These are phyloP conservation scores for Lepiota venenata DNA, from an alignment of 768 basidiomycete species.

Conservation along the genomic window DNA sequence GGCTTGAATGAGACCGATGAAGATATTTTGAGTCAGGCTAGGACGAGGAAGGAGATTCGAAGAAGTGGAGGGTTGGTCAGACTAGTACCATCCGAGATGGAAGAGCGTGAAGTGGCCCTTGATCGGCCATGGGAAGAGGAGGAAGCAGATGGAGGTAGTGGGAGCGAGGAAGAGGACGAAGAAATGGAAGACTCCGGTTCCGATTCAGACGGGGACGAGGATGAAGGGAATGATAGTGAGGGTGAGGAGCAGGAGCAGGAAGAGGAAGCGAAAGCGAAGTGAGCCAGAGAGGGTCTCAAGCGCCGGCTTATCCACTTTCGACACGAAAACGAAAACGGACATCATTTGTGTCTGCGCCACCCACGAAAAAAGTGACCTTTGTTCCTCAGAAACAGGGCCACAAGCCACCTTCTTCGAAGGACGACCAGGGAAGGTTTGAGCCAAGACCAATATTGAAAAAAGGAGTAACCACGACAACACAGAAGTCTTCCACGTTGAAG, in stretches of 20 bases:
- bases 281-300: slow-evolving; percentile 26
- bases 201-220: slow-evolving; percentile 26
- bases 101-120: slow-evolving; percentile 34
- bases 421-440: slow-evolving; percentile 15
- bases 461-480: slow-evolving; percentile 1
- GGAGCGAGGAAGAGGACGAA: slow-evolving; percentile 21
- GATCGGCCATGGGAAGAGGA: slow-evolving; percentile 42
- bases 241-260: no score
- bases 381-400: slow-evolving; percentile 20
- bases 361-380: slow-evolving; percentile 56
- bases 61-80: slow-evolving; percentile 59
- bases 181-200: slow-evolving; percentile 19
- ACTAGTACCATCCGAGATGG: slow-evolving; percentile 31
- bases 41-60: slow-evolving; percentile 66
- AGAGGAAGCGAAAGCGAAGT: slow-evolving; percentile 22
- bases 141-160: slow-evolving; percentile 27
- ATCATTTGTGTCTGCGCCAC: slow-evolving; percentile 21
- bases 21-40: slow-evolving; percentile 42
- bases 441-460: slow-evolving; percentile 13
- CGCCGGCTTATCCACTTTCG: slow-evolving; percentile 17
- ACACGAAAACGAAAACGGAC: slow-evolving; percentile 48
- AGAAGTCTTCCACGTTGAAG: slow-evolving; percentile 12
- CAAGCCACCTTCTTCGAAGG: slow-evolving; percentile 12
- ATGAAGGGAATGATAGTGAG: slow-evolving; percentile 30
- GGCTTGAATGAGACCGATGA: slow-evolving; percentile 46